These are phyloP conservation scores for Wickerhamiella alocasiicola DNA, from an alignment of 805 yeast species.

Conservation along the genomic window DNA sequence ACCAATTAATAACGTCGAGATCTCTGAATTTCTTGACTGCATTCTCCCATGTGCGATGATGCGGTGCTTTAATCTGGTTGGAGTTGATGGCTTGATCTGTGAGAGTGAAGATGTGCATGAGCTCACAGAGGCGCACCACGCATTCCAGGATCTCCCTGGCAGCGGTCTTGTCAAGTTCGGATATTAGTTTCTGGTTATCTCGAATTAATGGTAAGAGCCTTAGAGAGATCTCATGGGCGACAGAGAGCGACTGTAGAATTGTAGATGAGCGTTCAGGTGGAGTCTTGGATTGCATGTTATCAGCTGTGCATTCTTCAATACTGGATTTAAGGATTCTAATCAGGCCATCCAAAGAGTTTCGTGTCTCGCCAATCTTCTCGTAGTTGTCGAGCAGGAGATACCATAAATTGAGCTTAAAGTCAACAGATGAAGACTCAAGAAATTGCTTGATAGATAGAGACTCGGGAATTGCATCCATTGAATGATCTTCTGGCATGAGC, in stretches of 20 bases:
- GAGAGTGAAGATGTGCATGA: slow-evolving; percentile 27
- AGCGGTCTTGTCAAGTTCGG: not conserved
- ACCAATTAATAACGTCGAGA: slow-evolving; percentile 27
- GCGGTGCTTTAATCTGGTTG: slow-evolving; percentile 23
- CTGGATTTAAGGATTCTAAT: slow-evolving; percentile 35
- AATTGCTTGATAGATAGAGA: slow-evolving; percentile 47
- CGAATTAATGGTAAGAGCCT: slow-evolving; percentile 20
- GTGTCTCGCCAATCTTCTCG: slow-evolving; percentile 29
- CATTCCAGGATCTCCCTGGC: slow-evolving; percentile 12
- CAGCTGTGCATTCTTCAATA: slow-evolving; percentile 28
- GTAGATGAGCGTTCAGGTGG: slow-evolving; percentile 31
- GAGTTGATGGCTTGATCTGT: slow-evolving; percentile 28
- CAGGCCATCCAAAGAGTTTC: slow-evolving; percentile 38
- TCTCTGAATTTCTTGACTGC: slow-evolving; percentile 24
- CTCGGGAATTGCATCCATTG: slow-evolving; percentile 22
- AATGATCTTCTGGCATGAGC: slow-evolving; percentile 25
- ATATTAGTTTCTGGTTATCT: slow-evolving; percentile 15
- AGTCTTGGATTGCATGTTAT: slow-evolving; percentile 19
- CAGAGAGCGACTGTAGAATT: slow-evolving; percentile 40
- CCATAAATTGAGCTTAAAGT: slow-evolving; percentile 65
- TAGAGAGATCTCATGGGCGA: slow-evolving; percentile 39
- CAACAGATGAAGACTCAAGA: slow-evolving; percentile 49
- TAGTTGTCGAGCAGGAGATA: slow-evolving; percentile 51
- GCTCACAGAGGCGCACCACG: slow-evolving; percentile 23
- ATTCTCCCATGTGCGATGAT: slow-evolving; percentile 25